Percentiles rank a stretch among this genome's conserved stretches.
Conservation (phyloP, 306 rosid species). For the Cotoneaster glaucophyllus region DNA sequence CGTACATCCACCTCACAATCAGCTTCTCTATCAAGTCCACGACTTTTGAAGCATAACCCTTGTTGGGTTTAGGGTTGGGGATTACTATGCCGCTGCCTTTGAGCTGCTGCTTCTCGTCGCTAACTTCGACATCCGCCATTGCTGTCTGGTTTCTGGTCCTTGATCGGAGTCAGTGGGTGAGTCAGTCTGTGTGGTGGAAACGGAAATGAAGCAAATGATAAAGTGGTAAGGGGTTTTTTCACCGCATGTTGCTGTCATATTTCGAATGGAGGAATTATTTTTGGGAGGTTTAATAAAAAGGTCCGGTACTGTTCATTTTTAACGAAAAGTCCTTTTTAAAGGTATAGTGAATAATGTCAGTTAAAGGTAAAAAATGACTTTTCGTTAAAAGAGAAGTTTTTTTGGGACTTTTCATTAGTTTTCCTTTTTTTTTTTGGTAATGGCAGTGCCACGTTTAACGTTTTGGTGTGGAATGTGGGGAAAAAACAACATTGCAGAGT, state of each 20-base stretch:
- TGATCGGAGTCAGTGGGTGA: not conserved
- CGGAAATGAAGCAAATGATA: not conserved
- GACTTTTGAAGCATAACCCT: conserved; percentile 49
- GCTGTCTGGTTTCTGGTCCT: not conserved
- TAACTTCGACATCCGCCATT: conserved; percentile 20
- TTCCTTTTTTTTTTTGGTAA: not conserved
- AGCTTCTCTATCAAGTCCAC: conserved; percentile 65
- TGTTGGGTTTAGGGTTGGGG: conserved; percentile 63
- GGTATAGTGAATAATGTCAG: too few species aligned
- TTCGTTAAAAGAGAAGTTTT: too few species aligned
- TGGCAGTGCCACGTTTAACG: not conserved
- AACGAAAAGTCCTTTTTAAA: too few species aligned
- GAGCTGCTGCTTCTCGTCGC: conserved; percentile 13
- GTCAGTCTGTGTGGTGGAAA: not conserved
- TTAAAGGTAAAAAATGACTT: too few species aligned
- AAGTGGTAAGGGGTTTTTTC: not conserved
- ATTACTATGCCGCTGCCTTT: conserved; percentile 24
- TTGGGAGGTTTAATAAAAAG: too few species aligned
- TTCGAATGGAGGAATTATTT: not conserved
- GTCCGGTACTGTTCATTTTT: too few species aligned
- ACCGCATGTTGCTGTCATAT: not conserved
- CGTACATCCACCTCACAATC: conserved; percentile 58
- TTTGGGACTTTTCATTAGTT: too few species aligned
- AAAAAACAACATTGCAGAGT: not conserved
- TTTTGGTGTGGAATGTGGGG: not conserved